phyloP scores from a whole-genome alignment of 2,329 filamentous ascomycete species.

The Microdochium nivale region DNA sequence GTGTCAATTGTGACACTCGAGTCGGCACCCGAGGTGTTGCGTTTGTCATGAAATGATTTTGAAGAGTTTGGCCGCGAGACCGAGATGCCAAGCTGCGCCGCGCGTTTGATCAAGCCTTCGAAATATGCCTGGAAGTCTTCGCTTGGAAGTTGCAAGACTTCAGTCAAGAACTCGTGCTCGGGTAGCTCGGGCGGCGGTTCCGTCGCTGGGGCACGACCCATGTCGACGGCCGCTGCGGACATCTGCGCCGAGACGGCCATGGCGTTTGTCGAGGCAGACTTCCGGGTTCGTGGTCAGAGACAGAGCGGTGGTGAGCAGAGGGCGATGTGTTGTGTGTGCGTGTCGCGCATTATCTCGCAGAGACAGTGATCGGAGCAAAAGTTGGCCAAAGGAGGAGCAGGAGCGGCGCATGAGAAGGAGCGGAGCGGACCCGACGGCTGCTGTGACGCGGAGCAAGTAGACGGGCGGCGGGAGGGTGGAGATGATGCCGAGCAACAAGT shows the following conservation, averaged over 20 bases:
- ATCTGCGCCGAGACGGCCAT: background rate
- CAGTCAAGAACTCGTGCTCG: conserved; percentile 16
- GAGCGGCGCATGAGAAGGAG: background rate
- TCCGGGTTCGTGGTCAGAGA: background rate
- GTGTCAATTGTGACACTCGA: conserved; percentile 31
- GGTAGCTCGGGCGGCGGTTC: conserved; percentile 13
- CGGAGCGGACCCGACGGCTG: background rate
- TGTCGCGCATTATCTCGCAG: background rate
- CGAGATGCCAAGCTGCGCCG: conserved; percentile 25
- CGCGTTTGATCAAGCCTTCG: conserved; percentile 23
- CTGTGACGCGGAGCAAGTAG: background rate
- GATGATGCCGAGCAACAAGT: background rate
- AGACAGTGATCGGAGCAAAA: background rate
- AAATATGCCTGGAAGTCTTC: conserved; percentile 13
- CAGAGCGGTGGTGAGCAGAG: background rate
- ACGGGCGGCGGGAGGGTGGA: background rate
- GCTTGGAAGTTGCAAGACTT: conserved; percentile 16
- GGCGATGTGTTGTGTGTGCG: background rate
- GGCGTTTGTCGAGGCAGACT: background rate
- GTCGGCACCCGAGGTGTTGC: conserved; percentile 28
- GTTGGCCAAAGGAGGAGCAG: background rate
- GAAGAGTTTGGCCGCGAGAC: conserved; percentile 16
- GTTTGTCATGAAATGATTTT: conserved; percentile 19
- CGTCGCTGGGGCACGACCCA: background rate
- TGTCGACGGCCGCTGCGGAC: background rate